phyloP scores from a whole-genome alignment of 1,139 yeast genomes.

The Meyerozyma guilliermondii region DNA sequence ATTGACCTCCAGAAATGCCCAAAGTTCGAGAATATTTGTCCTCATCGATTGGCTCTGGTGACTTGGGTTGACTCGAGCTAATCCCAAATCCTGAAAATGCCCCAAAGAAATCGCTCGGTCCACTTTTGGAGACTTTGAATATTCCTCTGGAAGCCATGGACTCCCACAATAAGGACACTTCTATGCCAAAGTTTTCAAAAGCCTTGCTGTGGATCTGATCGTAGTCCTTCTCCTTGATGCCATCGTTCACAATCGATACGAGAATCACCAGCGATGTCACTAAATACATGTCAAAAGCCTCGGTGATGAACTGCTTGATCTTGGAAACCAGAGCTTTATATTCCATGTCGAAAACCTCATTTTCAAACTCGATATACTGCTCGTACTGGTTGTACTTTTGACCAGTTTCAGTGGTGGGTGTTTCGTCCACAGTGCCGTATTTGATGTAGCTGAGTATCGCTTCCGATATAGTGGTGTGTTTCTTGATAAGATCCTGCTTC shows the following conservation, averaged over 20 bases:
- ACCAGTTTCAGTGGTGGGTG: slow-evolving; percentile 12
- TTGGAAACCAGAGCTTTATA: slow-evolving; percentile 46
- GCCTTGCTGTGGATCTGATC: slow-evolving; percentile 45
- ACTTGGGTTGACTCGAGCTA: slow-evolving; percentile 4
- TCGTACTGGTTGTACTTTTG: slow-evolving; percentile 37
- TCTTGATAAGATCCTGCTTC: slow-evolving; percentile 63
- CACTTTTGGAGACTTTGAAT: slow-evolving; percentile 19
- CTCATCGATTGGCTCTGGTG: slow-evolving; percentile 6
- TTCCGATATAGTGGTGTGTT: slow-evolving; percentile 77
- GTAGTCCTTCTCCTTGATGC: slow-evolving; percentile 57
- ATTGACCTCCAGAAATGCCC: slow-evolving; percentile 32
- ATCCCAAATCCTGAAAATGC: slow-evolving; percentile 14
- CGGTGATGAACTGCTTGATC: slow-evolving; percentile 46
- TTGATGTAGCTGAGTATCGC: slow-evolving; percentile 52
- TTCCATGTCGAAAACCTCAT: slow-evolving; percentile 60
- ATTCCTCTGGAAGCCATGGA: slow-evolving; percentile 21
- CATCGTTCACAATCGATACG: slow-evolving; percentile 57
- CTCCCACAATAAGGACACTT: slow-evolving; percentile 30
- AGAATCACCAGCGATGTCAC: slow-evolving; percentile 48
- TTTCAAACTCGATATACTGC: slow-evolving; percentile 63
- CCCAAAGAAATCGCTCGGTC: slow-evolving; percentile 25
- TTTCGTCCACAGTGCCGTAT: slow-evolving; percentile 15
- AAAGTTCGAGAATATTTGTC: slow-evolving; percentile 11
- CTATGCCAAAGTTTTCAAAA: slow-evolving; percentile 56
- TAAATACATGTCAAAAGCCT: slow-evolving; percentile 27